These are phyloP conservation scores for Miscanthus sacchariflorus DNA, from an alignment of 202 grass and related monocot species.

Conservation along the genomic window DNA sequence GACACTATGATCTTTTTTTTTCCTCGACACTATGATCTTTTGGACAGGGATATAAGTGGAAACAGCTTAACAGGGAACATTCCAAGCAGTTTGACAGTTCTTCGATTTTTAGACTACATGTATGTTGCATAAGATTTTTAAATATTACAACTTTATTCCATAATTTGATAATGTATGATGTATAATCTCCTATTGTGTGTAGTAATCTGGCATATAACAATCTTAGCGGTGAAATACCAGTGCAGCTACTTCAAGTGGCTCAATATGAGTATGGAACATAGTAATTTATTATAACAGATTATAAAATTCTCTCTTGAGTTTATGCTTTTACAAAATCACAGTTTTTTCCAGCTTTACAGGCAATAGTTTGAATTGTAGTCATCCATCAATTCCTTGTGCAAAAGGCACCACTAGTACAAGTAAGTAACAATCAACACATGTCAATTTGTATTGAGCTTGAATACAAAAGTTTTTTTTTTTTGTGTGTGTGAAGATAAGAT, in stretches of 20 bases:
- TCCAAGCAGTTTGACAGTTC: conserved; percentile 44
- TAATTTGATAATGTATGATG: neutral
- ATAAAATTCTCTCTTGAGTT: neutral
- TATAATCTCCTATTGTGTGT: conserved; percentile 34
- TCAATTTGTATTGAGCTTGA: neutral
- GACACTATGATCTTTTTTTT: neutral
- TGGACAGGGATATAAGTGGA: conserved; percentile 54
- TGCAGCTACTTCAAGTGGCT: conserved; percentile 48
- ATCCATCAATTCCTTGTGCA: conserved; percentile 46
- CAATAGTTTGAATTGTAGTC: conserved; percentile 62
- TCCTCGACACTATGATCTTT: neutral
- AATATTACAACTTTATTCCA: conserved; percentile 30
- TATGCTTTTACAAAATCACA: neutral
- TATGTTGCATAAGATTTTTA: conserved; percentile 33
- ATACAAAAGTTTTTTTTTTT: neutral
- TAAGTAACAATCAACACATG: conserved; percentile 3
- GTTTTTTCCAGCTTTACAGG: conserved; percentile 50
- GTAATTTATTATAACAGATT: conserved; percentile 1
- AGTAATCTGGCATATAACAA: conserved; percentile 61
- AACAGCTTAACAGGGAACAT: conserved; percentile 56
- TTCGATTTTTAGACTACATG: conserved; percentile 48
- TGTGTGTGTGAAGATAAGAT: too few species aligned
- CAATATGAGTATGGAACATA: conserved; percentile 55
- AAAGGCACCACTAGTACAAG: conserved; percentile 34
- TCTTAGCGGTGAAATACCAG: conserved; percentile 57